Evolutionary conservation across 164 flowering plant genomes (phyloP), one percentile per base, ranked within the genome.

Genomic region (Cinnamomum micranthum): DNA sequence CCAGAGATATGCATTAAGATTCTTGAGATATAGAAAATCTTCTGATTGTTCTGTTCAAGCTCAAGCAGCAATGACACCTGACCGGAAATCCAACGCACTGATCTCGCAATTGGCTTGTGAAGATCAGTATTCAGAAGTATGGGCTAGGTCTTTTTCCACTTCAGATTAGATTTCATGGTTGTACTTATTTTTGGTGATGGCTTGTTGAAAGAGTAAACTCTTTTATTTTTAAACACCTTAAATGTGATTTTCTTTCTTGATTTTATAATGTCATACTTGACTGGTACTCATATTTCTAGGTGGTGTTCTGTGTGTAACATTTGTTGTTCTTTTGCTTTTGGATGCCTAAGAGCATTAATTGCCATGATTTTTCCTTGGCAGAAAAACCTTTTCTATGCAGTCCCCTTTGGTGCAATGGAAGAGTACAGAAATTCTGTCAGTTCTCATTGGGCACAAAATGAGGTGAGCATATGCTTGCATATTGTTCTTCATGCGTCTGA

Each of bases 351-450:
- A 41, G 22, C 74, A 12, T 55, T 55, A 15, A 55, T 14, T 55
- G 20, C 60, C n/a, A 9, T 23, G 14, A 41, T 41, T 41, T 20
- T 55, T 20, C 60, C 60, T 74, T 78, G 60, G 71, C 91, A 95
- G 99, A 94, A 93, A 77, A 87, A 80, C 77, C 91, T 93, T 35
- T 89, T 95, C 77, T 95, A 91, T 76, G 74, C 84, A 4, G 87
- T 91, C 65, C 88, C 91, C 4, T 63, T 84, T 72, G 91, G 93
- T 78, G 92, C 96, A n/a, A 88, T 90, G 90, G 92, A 85, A 76
- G 69, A 75, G n/a, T 95, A 94, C 83, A 84, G 94, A 76, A 88
- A 79, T 69, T 91, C 97, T 68, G 84, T 92, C 71, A 95, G 88
- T 82, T 81, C 90, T 50, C 82, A 80, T 80, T 72, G 92, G 79